phyloP scores from a whole-genome alignment of 805 yeast species.

The Ogataea degrootiae region DNA sequence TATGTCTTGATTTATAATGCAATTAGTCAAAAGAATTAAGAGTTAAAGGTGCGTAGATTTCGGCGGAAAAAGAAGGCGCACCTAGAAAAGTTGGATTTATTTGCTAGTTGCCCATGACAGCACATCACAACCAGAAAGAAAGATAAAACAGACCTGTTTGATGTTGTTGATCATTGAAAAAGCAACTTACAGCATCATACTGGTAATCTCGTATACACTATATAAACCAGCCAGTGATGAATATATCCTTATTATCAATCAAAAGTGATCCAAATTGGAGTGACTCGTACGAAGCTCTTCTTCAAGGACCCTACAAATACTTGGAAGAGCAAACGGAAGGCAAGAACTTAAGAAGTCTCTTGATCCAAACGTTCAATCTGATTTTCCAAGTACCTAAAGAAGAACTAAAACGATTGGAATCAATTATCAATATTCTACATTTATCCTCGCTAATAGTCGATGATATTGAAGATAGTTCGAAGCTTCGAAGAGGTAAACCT shows the following conservation, averaged over 20 bases:
- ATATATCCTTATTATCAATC: background rate
- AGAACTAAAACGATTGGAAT: constrained; percentile 36
- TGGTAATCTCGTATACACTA: background rate
- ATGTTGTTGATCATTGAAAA: no score
- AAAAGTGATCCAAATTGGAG: constrained; percentile 10
- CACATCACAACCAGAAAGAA: no score
- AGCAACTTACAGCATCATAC: no score
- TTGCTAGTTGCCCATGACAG: no score
- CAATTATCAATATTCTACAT: constrained; percentile 57
- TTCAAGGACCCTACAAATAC: constrained; percentile 46
- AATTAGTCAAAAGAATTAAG: no score
- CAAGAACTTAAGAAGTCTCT: constrained; percentile 46
- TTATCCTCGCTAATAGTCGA: constrained; percentile 69
- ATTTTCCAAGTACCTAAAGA: constrained; percentile 40
- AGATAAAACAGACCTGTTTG: no score
- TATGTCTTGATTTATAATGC: no score
- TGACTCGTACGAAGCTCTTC: constrained; percentile 23
- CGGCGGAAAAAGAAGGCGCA: no score
- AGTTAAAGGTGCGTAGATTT: no score
- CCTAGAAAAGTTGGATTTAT: no score
- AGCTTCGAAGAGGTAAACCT: constrained; percentile 68
- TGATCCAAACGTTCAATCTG: constrained; percentile 51
- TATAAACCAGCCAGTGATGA: constrained; percentile 3
- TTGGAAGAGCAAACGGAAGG: constrained; percentile 45
- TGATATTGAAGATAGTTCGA: constrained; percentile 81